Conservation (phyloP, 2,329 filamentous ascomycete species). For the Myriosclerotinia scirpicola region DNA sequence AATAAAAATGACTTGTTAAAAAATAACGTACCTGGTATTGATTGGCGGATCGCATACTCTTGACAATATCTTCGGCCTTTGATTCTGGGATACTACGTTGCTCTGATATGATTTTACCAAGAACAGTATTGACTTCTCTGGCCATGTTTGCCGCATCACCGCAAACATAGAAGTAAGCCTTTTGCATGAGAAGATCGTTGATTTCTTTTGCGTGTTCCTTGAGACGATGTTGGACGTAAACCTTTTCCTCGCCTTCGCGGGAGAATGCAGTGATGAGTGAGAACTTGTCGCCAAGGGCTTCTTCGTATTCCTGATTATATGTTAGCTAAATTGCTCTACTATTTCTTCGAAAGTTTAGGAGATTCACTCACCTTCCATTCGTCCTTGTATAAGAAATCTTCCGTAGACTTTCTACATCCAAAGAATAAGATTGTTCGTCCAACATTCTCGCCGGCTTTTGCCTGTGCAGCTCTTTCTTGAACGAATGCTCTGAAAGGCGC, state of each 20-base stretch:
- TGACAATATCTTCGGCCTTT: conserved; percentile 95
- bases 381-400: conserved; percentile 89
- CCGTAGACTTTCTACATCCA: conserved; percentile 81
- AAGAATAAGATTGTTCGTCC: conserved; percentile 92
- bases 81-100: conserved; percentile 77
- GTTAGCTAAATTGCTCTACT: conserved; percentile 28
- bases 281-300: conserved; percentile 82
- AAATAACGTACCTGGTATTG: conserved; percentile 77
- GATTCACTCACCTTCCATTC: conserved; percentile 83
- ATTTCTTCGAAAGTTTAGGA: not conserved
- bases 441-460: conserved; percentile 75
- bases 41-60: conserved; percentile 91
- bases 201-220: conserved; percentile 80
- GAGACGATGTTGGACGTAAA: conserved; percentile 94
- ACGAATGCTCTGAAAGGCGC: conserved; percentile 95
- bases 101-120: conserved; percentile 82
- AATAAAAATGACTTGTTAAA: not conserved
- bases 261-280: conserved; percentile 93
- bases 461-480: conserved; percentile 86
- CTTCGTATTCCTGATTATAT: conserved; percentile 68
- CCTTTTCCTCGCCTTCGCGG: conserved; percentile 81
- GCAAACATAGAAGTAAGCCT: conserved; percentile 97
- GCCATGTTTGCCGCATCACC: conserved; percentile 98
- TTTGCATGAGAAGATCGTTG: conserved; percentile 80
- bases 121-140: conserved; percentile 83